Base-by-base conservation (phyloP, 176 grass and related monocot genomes). In the Calamus simplicifolius region DNA sequence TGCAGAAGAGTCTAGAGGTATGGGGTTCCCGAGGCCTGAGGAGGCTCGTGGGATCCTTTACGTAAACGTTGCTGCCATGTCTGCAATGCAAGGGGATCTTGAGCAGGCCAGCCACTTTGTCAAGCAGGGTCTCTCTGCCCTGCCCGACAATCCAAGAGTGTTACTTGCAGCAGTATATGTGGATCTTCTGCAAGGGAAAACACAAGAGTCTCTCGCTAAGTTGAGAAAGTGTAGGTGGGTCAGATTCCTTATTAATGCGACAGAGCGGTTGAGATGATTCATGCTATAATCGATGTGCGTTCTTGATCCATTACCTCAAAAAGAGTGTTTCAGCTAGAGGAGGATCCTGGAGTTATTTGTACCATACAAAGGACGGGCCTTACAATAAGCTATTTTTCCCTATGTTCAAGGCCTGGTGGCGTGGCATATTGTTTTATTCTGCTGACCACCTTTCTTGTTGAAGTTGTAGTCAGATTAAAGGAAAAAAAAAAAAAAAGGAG, bases 151-250 rank as follows among this genome's bases (percentile, higher is more conserved):
- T 50, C 73, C 85, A 21, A 81, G 82, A 69, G 84, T 77, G 69
- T 35, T 92, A 60, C 79, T 98, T 52, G 84, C 84, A 48, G 76
- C 81, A 35, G 52, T 92, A 17, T 98, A 89, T 75, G 54, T 98
- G 65, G 93, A 98, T 71, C 87, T 98, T 82, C 73, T 85, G 27
- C 79, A 73, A 51, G 88, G 81, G 23, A 92, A 82, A 59, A 23
- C 63, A n/a, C 79, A 78, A 78, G 84, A 89, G 7, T 87, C 87
- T 56, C 58, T 85, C 19, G 8, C 21, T 28, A 98, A 91, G 70
- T 81, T 98, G 78, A 81, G 73, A 76, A 78, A 71, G 63, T 85
- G 87, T 79, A 87, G 79, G 69, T 76, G 64, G 67, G 87, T 88
- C 59, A 89, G 73, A 66, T 92, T 92, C 81, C 66, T 75, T 16